These are phyloP conservation scores for Populus euphratica DNA, from an alignment of 345 rosid species.

Conservation along the genomic window DNA sequence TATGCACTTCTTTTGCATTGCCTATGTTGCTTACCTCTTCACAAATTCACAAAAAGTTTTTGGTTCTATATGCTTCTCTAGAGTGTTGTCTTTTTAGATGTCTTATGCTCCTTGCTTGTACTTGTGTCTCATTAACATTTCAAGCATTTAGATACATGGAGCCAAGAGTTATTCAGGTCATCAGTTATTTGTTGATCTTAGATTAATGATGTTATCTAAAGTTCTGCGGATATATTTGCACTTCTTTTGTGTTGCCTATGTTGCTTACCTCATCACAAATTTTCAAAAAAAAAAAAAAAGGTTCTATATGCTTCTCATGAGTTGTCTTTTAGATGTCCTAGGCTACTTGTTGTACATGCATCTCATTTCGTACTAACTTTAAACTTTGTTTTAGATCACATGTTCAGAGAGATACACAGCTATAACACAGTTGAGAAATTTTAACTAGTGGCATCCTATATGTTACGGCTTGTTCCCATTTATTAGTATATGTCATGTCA, in stretches of 20 bases:
- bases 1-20: neutral
- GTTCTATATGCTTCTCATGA: neutral
- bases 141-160: neutral
- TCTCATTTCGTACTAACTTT: neutral
- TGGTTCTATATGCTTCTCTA: neutral
- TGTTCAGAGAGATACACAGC: neutral
- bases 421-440: neutral
- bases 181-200: neutral
- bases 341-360: neutral
- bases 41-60: neutral
- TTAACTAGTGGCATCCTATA: too few species aligned
- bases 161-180: neutral
- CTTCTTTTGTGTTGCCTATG: neutral
- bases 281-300: neutral
- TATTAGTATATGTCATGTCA: too few species aligned
- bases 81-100: neutral
- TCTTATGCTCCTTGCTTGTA: neutral
- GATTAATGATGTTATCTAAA: neutral
- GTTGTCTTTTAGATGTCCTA: neutral
- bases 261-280: neutral
- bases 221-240: neutral
- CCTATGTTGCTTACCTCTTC: neutral
- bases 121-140: neutral
- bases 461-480: too few species aligned
- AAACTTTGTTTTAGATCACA: neutral